Conservation (phyloP, 2,329 filamentous ascomycete species). For the Ceratocystis cubensis region DNA sequence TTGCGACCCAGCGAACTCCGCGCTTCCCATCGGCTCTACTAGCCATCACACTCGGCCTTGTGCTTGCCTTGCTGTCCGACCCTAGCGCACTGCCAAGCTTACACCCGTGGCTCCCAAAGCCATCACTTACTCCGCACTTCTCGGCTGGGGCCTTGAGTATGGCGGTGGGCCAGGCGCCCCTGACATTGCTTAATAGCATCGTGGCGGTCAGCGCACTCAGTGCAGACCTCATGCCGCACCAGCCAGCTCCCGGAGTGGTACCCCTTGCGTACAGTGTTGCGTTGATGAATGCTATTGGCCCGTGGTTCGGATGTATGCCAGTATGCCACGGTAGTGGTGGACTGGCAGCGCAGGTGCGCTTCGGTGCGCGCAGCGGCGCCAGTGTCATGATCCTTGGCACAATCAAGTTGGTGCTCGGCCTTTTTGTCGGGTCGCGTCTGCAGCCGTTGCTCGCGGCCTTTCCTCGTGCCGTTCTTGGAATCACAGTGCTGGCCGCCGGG, state of each 20-base stretch:
- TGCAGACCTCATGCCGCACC: constrained; percentile 58
- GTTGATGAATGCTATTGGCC: constrained; percentile 69
- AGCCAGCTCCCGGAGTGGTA: constrained; percentile 57
- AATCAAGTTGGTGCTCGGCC: constrained; percentile 62
- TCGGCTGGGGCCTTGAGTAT: constrained; percentile 33
- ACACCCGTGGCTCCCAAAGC: constrained; percentile 5
- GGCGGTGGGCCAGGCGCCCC: constrained; percentile 77
- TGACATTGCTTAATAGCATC: constrained; percentile 86
- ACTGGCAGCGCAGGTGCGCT: constrained; percentile 78
- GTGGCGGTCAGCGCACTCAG: constrained; percentile 75
- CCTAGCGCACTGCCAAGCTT: constrained; percentile 32
- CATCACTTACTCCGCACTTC: constrained; percentile 32
- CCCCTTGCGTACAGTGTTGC: constrained; percentile 70
- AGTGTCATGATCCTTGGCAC: constrained; percentile 68
- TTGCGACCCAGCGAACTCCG: constrained; percentile 52
- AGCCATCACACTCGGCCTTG: constrained; percentile 55
- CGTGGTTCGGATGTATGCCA: constrained; percentile 92
- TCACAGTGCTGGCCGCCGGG: constrained; percentile 84
- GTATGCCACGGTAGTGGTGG: constrained; percentile 89
- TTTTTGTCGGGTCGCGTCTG: constrained; percentile 64
- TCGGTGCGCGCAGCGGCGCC: constrained; percentile 77
- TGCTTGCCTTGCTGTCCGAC: constrained; percentile 42
- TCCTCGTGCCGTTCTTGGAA: constrained; percentile 62
- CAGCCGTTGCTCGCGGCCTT: constrained; percentile 58
- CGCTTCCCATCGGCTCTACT: constrained; percentile 66